These are phyloP conservation scores for Akanthomyces dipterigenus DNA, from an alignment of 2,329 filamentous ascomycete species.

Conservation along the genomic window DNA sequence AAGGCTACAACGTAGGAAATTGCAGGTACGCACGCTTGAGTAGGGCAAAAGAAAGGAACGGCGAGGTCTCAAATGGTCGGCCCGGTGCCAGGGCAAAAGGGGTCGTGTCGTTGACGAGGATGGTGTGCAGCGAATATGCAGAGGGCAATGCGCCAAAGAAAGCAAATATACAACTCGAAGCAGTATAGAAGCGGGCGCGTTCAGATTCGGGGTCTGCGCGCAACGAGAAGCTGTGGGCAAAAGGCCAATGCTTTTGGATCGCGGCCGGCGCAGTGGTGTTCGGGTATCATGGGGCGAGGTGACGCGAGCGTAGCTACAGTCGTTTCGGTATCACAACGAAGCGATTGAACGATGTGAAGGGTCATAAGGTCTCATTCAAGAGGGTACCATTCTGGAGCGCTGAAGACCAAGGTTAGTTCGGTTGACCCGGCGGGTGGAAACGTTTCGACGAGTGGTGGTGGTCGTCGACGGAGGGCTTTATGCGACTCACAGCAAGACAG, in stretches of 20 bases:
- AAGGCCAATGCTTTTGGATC: neutral
- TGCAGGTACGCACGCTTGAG: neutral
- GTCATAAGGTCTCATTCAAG: neutral
- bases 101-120: neutral
- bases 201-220: neutral
- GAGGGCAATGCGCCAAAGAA: neutral
- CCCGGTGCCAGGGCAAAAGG: neutral
- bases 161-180: neutral
- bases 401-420: neutral
- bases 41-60: neutral
- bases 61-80: slow-evolving; percentile 3
- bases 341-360: neutral
- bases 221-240: neutral
- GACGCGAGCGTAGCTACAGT: neutral
- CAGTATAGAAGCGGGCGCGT: neutral
- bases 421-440: neutral
- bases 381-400: slow-evolving; percentile 1
- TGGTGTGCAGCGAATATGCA: neutral
- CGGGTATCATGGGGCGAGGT: neutral
- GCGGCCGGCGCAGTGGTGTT: slow-evolving; percentile 5
- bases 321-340: neutral
- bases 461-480: neutral
- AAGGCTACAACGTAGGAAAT: neutral
- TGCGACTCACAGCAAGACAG: slow-evolving; percentile 6
- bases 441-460: neutral